A percentile compares a stretch with the other conserved stretches of the same genome.
These are phyloP conservation scores for Saxophila tyrrhenica DNA, from an alignment of 495 filamentous ascomycete genomes.

Conservation along the genomic window DNA sequence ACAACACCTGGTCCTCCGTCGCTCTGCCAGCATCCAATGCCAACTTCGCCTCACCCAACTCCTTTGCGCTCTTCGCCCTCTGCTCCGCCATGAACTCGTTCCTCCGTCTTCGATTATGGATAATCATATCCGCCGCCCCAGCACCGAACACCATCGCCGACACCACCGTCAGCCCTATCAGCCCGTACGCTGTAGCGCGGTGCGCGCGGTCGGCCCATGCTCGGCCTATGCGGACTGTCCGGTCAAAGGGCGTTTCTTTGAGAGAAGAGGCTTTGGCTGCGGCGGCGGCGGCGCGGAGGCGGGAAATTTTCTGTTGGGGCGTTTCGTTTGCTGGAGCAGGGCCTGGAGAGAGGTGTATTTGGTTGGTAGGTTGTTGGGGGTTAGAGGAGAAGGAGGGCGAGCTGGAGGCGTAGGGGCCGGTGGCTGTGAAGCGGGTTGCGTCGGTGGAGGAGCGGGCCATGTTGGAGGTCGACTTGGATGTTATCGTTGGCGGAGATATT, in stretches of 20 bases:
- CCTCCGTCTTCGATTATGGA: slow-evolving; percentile 65
- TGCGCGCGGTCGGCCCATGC: slow-evolving; percentile 75
- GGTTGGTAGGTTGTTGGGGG: slow-evolving; percentile 21
- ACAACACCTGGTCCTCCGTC: slow-evolving; percentile 23
- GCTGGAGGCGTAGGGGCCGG: slow-evolving; percentile 73
- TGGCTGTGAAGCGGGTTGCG: slow-evolving; percentile 91
- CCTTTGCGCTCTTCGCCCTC: slow-evolving; percentile 21
- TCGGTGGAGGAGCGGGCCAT: slow-evolving; percentile 85
- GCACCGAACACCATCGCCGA: slow-evolving; percentile 64
- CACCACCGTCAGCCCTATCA: slow-evolving; percentile 69
- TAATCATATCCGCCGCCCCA: slow-evolving; percentile 73
- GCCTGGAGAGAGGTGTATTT: not conserved
- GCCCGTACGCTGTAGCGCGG: slow-evolving; percentile 55
- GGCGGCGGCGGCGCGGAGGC: slow-evolving; percentile 69
- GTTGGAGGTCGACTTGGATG: slow-evolving; percentile 10
- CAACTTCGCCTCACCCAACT: slow-evolving; percentile 20
- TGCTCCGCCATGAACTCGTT: slow-evolving; percentile 25
- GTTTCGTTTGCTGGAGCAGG: slow-evolving; percentile 49
- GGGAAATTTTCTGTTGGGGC: slow-evolving; percentile 76
- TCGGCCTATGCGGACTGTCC: slow-evolving; percentile 54
- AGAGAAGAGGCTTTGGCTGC: slow-evolving; percentile 50
- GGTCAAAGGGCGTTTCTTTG: slow-evolving; percentile 53
- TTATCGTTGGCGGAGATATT: not conserved
- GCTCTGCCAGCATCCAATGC: slow-evolving; percentile 20
- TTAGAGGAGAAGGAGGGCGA: slow-evolving; percentile 39